phyloP scores from a whole-genome alignment of 306 rosid species.

The Abrus precatorius region DNA sequence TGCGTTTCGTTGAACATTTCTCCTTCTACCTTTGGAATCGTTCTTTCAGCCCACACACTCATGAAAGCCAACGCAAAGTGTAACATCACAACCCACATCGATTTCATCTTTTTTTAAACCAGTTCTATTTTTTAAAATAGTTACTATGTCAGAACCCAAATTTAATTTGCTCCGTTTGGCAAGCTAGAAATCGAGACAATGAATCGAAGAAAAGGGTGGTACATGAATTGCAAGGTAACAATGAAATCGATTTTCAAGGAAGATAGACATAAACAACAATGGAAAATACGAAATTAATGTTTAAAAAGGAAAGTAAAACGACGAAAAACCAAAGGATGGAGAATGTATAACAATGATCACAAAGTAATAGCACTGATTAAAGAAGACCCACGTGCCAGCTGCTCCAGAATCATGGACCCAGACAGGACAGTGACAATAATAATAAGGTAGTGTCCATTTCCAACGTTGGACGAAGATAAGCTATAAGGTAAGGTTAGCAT shows the following conservation, averaged over 20 bases:
- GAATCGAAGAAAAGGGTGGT: neutral
- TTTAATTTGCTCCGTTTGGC: no score
- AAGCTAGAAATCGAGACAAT: neutral
- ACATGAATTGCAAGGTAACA: neutral
- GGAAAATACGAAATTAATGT: neutral
- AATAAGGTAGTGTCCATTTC: neutral
- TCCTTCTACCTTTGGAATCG: conserved; percentile 45
- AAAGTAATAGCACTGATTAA: neutral
- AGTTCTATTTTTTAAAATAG: neutral
- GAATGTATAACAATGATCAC: neutral
- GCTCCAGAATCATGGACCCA: no score
- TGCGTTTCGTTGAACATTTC: conserved; percentile 42
- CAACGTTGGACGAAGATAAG: neutral
- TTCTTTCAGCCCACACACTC: conserved; percentile 62
- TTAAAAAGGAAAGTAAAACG: neutral
- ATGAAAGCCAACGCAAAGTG: conserved; percentile 45
- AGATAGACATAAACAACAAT: neutral
- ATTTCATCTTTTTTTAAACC: conserved; percentile 27
- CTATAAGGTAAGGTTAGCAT: neutral
- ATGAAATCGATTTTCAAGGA: neutral
- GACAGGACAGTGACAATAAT: neutral
- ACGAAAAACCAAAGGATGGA: neutral
- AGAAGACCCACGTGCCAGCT: no score
- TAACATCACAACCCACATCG: conserved; percentile 38
- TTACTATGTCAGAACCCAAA: no score